Conservation (phyloP, 2,329 filamentous ascomycete genomes). For the Fusarium burgessii region DNA sequence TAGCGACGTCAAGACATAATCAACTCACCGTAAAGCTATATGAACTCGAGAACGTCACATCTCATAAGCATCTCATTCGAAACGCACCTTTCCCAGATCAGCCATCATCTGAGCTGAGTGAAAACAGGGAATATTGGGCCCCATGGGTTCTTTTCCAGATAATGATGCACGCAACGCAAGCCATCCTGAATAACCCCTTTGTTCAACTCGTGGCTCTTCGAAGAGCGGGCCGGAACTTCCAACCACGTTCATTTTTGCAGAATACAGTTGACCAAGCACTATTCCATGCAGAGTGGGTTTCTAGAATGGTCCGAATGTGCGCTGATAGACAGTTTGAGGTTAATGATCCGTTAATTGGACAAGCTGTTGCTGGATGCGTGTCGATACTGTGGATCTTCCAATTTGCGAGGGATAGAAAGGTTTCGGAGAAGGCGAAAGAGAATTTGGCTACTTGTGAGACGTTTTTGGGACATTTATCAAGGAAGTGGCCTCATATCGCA, state of each 20-base stretch:
- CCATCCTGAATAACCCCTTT: conserved; percentile 39
- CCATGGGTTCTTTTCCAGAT: conserved; percentile 42
- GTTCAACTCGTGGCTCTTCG: conserved; percentile 42
- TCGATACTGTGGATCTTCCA: conserved; percentile 44
- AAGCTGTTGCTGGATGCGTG: conserved; percentile 36
- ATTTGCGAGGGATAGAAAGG: conserved; percentile 38
- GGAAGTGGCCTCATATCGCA: conserved; percentile 38
- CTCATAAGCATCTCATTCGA: conserved; percentile 36
- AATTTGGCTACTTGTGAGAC: conserved; percentile 33
- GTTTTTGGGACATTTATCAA: conserved; percentile 10
- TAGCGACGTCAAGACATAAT: conserved; percentile 29
- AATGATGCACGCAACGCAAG: conserved; percentile 40
- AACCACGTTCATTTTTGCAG: conserved; percentile 39
- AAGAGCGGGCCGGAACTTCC: conserved; percentile 25
- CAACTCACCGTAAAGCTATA: conserved; percentile 40
- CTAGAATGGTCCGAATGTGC: conserved; percentile 39
- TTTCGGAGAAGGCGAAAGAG: conserved; percentile 34
- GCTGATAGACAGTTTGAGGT: conserved; percentile 34
- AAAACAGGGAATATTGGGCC: conserved; percentile 39
- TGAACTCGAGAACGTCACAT: conserved; percentile 34
- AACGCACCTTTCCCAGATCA: conserved; percentile 41
- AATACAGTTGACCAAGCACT: conserved; percentile 44
- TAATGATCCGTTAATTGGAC: conserved; percentile 39
- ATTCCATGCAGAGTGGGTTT: conserved; percentile 42
- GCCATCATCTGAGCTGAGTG: conserved; percentile 1